Evolutionary conservation across 495 filamentous ascomycete species (phyloP), one percentile per base, ranked within the genome.

Genomic region (Echria macrotheca): DNA sequence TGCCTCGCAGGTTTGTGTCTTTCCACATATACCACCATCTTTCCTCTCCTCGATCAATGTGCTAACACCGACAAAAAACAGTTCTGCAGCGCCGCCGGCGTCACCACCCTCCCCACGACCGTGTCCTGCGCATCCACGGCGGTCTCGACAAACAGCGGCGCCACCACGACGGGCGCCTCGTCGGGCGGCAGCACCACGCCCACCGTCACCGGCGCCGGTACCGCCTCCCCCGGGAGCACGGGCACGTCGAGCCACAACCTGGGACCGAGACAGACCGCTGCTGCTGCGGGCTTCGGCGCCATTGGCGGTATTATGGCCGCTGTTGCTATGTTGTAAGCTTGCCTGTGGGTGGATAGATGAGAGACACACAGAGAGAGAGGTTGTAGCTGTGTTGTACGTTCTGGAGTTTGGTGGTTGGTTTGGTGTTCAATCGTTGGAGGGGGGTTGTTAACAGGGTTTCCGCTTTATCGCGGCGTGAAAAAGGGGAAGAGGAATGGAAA

Each of bases 51-150:
- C n/a, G n/a, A n/a, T n/a, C n/a, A n/a, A n/a, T n/a, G n/a, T n/a
- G n/a, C n/a, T n/a, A n/a, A n/a, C n/a, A n/a, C 25, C 24, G 29
- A 32, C 28, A 31, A 31, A n/a, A 41, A 22, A 38, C 42, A 66
- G 58, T 36, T 73, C 50, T 74, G 71, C 63, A 38, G 11, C 11
- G 53, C 41, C 29, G 29, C 51, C 43, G 61, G 64, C 35, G 68
- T 71, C 15, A 66, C 51, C 6, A 45, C 40, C 46, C 61, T 74
- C 17, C 69, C 69, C 7, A 64, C 53, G 25, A 52, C 43, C 49
- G 67, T 60, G 36, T 23, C 41, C 28, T 70, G 58, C 67, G 47
- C 38, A n/a, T 38, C 70, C 1, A 59, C 50, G 31, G 40, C 54
- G 43, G 53, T 62, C n/a, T 46, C 49, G 24, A 53, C 58, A 24